Conservation (phyloP, 1,284 basidiomycete genomes). For the Lentinus polychrous region DNA sequence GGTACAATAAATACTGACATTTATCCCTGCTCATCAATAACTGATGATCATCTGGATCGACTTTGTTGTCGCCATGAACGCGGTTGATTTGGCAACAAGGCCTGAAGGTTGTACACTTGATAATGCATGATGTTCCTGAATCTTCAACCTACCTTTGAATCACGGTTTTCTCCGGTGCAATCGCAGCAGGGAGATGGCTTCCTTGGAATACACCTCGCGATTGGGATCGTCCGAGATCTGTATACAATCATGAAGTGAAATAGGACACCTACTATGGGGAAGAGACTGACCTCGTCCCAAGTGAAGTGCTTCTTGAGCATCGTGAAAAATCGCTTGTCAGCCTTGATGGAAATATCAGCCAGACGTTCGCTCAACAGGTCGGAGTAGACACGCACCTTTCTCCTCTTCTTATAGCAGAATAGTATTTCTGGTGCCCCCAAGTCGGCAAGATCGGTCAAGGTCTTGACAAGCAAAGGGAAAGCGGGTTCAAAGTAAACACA, state of each 20-base stretch:
- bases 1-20: too few species aligned
- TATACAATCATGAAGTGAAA: not conserved
- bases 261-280: not conserved
- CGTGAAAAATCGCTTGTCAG: constrained; percentile 85
- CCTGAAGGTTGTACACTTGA: too few species aligned
- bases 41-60: too few species aligned
- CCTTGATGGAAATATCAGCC: constrained; percentile 37
- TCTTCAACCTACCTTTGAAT: too few species aligned
- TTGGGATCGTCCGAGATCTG: constrained; percentile 35
- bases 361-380: not conserved
- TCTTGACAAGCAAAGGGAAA: constrained; percentile 82
- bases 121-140: too few species aligned
- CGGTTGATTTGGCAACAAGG: too few species aligned
- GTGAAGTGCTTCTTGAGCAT: constrained; percentile 77
- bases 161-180: constrained; percentile 18
- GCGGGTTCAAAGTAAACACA: constrained; percentile 97
- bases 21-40: too few species aligned
- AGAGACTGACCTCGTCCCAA: constrained; percentile 57
- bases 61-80: too few species aligned
- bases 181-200: constrained; percentile 33
- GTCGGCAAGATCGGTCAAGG: constrained; percentile 58
- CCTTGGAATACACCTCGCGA: constrained; percentile 29
- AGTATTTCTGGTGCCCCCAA: constrained; percentile 56
- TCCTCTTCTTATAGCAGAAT: constrained; percentile 91
- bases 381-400: constrained; percentile 54